Conservation (phyloP, 2,329 filamentous ascomycete species). For the Cladosporium sp. region DNA sequence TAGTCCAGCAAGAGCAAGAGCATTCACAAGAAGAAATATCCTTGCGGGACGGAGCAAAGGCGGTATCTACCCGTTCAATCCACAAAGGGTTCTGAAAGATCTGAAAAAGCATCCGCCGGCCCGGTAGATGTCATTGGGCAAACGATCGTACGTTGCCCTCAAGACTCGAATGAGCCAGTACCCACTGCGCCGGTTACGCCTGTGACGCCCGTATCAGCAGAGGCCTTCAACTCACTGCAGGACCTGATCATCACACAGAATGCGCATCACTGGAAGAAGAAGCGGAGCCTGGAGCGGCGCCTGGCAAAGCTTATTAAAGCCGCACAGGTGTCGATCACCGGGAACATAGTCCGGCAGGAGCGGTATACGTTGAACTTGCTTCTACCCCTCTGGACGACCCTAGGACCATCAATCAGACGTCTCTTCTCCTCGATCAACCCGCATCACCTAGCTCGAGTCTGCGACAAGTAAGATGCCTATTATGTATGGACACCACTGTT, state of each 20-base stretch:
- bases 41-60: constrained; percentile 22
- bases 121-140: constrained; percentile 7
- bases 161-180: constrained; percentile 12
- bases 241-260: constrained; percentile 23
- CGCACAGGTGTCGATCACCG: neutral
- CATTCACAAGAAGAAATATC: constrained; percentile 27
- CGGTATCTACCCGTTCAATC: constrained; percentile 28
- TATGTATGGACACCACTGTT: no score
- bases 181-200: constrained; percentile 25
- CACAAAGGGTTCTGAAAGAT: neutral
- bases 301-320: constrained; percentile 23
- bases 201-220: constrained; percentile 26
- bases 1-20: constrained; percentile 22
- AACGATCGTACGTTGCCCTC: constrained; percentile 14
- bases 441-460: no score
- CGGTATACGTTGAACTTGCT: no score
- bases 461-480: no score
- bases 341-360: no score
- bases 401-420: no score
- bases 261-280: constrained; percentile 23
- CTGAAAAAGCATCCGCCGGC: neutral
- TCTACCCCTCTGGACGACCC: no score
- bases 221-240: constrained; percentile 17
- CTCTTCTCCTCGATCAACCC: no score
- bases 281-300: constrained; percentile 22